These are phyloP conservation scores for Stemphylium beticola DNA, from an alignment of 2,329 filamentous ascomycete species.

Conservation along the genomic window DNA sequence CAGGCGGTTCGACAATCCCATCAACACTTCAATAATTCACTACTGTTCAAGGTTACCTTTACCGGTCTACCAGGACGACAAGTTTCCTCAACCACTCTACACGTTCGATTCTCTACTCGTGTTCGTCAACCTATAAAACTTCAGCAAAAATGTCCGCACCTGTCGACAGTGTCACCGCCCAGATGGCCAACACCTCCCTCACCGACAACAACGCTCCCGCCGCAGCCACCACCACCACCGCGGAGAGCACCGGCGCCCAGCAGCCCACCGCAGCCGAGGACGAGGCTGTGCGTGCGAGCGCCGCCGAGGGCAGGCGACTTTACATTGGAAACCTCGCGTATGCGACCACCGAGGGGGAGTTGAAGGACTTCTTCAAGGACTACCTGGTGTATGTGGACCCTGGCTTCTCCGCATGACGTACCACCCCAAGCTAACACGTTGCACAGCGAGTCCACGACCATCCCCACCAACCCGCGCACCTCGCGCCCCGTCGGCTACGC, in stretches of 20 bases:
- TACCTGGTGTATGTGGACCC: conserved; percentile 89
- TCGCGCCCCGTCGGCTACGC: conserved; percentile 98
- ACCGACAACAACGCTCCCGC: conserved; percentile 53
- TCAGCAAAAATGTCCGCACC: conserved; percentile 79
- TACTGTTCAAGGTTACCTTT: conserved; percentile 50
- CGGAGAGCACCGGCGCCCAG: conserved; percentile 57
- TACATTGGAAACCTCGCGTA: conserved; percentile 99
- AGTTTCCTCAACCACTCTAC: conserved; percentile 50
- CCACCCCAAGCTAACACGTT: conserved; percentile 29
- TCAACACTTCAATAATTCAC: conserved; percentile 34
- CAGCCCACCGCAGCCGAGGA: conserved; percentile 78
- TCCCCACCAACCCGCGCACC: conserved; percentile 98
- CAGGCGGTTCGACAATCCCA: conserved; percentile 54
- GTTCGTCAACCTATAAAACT: conserved; percentile 60
- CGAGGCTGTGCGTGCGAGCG: conserved; percentile 93
- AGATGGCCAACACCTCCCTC: conserved; percentile 70
- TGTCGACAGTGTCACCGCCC: conserved; percentile 79
- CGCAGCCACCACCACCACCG: conserved; percentile 39
- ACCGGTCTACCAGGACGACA: conserved; percentile 51
- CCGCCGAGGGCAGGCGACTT: conserved; percentile 97
- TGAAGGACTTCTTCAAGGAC: conserved; percentile 99
- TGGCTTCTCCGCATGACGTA: conserved; percentile 23
- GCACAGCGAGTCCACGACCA: conserved; percentile 92
- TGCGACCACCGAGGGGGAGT: conserved; percentile 99
- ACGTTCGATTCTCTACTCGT: conserved; percentile 53